Conservation (phyloP, 1,139 yeast species). For the Hyphopichia burtonii region DNA sequence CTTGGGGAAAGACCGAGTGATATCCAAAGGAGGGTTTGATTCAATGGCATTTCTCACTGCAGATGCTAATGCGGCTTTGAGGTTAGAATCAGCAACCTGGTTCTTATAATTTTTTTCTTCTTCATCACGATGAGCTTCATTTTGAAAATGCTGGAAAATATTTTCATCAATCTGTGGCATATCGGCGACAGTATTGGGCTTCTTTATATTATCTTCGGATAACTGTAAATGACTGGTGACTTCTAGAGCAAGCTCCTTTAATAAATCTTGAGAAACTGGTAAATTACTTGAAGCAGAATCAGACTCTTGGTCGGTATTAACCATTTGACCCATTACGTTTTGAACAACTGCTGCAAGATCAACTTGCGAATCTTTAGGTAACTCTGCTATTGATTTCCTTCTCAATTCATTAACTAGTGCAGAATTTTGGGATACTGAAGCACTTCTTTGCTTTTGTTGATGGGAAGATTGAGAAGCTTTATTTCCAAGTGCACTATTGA, state of each 20-base stretch:
- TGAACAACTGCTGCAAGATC: slow-evolving; percentile 23
- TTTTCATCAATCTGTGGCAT: slow-evolving; percentile 41
- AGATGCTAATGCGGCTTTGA: slow-evolving; percentile 26
- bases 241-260: slow-evolving; percentile 34
- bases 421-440: not conserved
- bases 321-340: slow-evolving; percentile 19
- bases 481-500: slow-evolving; percentile 24
- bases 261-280: slow-evolving; percentile 19
- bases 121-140: slow-evolving; percentile 32
- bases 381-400: slow-evolving; percentile 1
- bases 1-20: slow-evolving; percentile 2
- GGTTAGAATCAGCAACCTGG: slow-evolving; percentile 6
- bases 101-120: slow-evolving; percentile 3
- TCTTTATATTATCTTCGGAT: slow-evolving; percentile 11
- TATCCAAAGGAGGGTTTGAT: slow-evolving; percentile 1
- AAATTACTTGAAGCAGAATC: slow-evolving; percentile 9
- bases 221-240: slow-evolving; percentile 33
- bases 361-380: slow-evolving; percentile 4
- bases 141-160: slow-evolving; percentile 38
- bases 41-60: slow-evolving; percentile 25
- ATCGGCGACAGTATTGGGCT: slow-evolving; percentile 14
- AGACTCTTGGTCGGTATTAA: slow-evolving; percentile 8
- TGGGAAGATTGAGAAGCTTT: not conserved
- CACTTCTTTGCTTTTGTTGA: not conserved
- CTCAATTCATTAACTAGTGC: not conserved